A percentile compares a stretch with the other conserved stretches of the same genome.
phyloP scores from a whole-genome alignment of 75 land plant species.

The Selaginella tamariscina region DNA sequence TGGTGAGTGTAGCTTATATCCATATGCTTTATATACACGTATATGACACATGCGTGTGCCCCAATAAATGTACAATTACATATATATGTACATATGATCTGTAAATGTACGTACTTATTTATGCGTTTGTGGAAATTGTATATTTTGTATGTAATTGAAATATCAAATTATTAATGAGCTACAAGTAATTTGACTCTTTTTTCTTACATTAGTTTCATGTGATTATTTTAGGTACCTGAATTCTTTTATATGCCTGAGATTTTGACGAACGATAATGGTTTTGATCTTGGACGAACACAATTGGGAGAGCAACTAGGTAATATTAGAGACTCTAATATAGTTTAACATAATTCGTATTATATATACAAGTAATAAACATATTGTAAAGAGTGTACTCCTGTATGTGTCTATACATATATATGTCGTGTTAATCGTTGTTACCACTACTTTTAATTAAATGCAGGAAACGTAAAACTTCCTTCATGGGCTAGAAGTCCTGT shows the following conservation, averaged over 20 bases:
- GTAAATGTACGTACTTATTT: no score
- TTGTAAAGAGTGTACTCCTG: no score
- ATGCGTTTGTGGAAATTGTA: not conserved
- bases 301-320: constrained; percentile 8
- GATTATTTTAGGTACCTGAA: constrained; percentile 6
- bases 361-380: not conserved
- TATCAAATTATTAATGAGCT: no score
- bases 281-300: constrained; percentile 5
- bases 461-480: not conserved
- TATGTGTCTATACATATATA: no score
- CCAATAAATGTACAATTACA: no score
- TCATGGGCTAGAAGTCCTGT: not conserved
- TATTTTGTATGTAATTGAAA: not conserved
- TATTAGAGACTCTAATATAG: not conserved
- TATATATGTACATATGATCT: no score
- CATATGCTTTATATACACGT: not conserved
- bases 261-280: not conserved
- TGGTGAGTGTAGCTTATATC: constrained; percentile 38
- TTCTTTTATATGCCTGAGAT: constrained; percentile 11
- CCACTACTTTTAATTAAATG: not conserved
- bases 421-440: not conserved
- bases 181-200: no score
- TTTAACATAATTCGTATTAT: not conserved
- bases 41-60: no score
- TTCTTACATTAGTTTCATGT: no score